A percentile compares a stretch with the other conserved stretches of the same genome.
Conservation (phyloP, 176 grass and related monocot species). For the Puccinellia tenuiflora region DNA sequence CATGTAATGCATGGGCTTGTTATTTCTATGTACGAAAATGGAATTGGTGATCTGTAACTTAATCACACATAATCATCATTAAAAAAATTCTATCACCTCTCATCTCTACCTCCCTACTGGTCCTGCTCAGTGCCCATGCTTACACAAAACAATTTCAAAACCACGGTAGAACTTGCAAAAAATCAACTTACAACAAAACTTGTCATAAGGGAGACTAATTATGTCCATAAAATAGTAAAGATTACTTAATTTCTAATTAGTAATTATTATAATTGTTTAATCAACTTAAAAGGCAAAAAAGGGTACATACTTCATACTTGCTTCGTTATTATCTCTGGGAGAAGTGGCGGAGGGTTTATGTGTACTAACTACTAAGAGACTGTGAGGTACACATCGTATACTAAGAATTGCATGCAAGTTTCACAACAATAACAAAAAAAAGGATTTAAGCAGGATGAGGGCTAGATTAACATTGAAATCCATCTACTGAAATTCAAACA, state of each 20-base stretch:
- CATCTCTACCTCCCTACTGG: neutral
- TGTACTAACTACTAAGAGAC: neutral
- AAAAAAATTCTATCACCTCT: neutral
- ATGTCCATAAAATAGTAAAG: neutral
- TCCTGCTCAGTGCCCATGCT: neutral
- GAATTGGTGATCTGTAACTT: neutral
- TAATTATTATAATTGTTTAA: neutral
- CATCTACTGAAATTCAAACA: neutral
- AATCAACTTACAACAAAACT: neutral
- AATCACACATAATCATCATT: neutral
- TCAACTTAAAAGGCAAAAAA: neutral
- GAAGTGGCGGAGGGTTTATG: neutral
- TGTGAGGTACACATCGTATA: neutral
- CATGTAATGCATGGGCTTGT: neutral
- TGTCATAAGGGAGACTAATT: neutral
- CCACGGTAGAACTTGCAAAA: conserved; percentile 8
- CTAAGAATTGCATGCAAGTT: neutral
- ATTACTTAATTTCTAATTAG: neutral
- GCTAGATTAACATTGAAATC: neutral
- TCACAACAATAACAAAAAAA: neutral
- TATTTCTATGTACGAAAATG: neutral
- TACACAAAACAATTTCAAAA: too few species aligned
- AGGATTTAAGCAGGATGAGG: neutral
- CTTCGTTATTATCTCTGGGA: neutral
- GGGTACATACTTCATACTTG: neutral